phyloP scores from a whole-genome alignment of 2,329 filamentous ascomycete genomes.

The Stachybotrys chartarum region DNA sequence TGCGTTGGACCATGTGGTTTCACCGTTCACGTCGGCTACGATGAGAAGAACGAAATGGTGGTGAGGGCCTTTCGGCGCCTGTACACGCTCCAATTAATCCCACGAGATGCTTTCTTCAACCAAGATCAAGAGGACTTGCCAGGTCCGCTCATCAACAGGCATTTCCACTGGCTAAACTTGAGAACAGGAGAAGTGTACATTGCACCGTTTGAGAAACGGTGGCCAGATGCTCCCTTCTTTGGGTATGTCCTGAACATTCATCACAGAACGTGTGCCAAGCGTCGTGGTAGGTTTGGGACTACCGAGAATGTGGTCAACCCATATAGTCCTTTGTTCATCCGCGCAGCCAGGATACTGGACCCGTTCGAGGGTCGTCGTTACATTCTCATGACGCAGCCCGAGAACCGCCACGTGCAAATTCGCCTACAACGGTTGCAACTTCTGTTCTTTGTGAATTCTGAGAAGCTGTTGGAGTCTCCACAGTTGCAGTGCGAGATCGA shows the following conservation, averaged over 20 bases:
- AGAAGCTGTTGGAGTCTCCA: conserved; percentile 34
- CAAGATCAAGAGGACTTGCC: conserved; percentile 37
- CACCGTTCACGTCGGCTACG: conserved; percentile 43
- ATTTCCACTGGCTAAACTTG: conserved; percentile 47
- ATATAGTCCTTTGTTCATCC: conserved; percentile 13
- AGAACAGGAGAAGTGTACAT: conserved; percentile 11
- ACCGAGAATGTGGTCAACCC: conserved; percentile 7
- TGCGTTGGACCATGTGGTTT: conserved; percentile 19
- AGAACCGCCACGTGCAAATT: conserved; percentile 25
- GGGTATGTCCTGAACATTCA: conserved; percentile 9
- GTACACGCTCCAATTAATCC: conserved; percentile 14
- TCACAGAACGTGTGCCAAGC: conserved; percentile 6
- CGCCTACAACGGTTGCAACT: conserved; percentile 47
- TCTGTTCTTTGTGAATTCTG: conserved; percentile 40
- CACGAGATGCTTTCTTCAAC: conserved; percentile 8
- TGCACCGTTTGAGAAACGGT: conserved; percentile 8
- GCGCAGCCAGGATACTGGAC: conserved; percentile 11
- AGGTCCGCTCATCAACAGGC: conserved; percentile 35
- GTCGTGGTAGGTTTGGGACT: conserved; percentile 1
- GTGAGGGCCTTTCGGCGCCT: conserved; percentile 8
- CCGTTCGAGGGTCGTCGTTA: conserved; percentile 9
- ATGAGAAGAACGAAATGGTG: conserved; percentile 17
- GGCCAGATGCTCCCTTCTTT: conserved; percentile 7
- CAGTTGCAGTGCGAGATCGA: conserved; percentile 47
- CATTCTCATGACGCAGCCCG: conserved; percentile 12